These are phyloP conservation scores for Wallacemonas sp. DNA, from an alignment of 208 protist species.

Conservation along the genomic window DNA sequence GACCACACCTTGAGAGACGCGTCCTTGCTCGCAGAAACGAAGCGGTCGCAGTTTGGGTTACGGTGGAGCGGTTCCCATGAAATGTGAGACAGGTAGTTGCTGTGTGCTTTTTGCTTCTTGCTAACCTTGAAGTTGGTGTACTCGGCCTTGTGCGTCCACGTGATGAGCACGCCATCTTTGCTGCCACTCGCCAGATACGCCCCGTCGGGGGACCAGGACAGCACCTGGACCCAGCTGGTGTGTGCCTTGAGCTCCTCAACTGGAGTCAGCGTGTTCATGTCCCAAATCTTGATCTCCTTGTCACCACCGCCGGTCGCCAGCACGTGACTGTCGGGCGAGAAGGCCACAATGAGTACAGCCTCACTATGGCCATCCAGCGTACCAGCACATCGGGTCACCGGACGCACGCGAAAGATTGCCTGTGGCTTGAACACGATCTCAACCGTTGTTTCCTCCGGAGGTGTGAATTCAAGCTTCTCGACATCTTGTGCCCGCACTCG, in stretches of 20 bases:
- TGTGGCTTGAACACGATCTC: slow-evolving; percentile 95
- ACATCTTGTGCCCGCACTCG: slow-evolving; percentile 80
- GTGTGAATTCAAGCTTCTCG: slow-evolving; percentile 71
- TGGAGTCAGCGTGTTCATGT: slow-evolving; percentile 95
- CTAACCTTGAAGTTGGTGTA: slow-evolving; percentile 75
- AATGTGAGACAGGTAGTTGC: slow-evolving; percentile 94
- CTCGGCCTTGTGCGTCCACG: slow-evolving; percentile 91
- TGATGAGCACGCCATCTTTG: slow-evolving; percentile 91
- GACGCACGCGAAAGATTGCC: slow-evolving; percentile 95
- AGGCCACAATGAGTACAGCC: slow-evolving; percentile 92
- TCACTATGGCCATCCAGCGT: slow-evolving; percentile 95
- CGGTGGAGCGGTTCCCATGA: slow-evolving; percentile 97
- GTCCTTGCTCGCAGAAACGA: slow-evolving; percentile 95
- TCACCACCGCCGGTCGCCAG: slow-evolving; percentile 96
- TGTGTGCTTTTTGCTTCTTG: slow-evolving; percentile 91
- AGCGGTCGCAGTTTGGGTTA: slow-evolving; percentile 75
- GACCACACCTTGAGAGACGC: slow-evolving; percentile 92
- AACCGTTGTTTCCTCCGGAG: slow-evolving; percentile 82
- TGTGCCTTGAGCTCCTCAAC: slow-evolving; percentile 91
- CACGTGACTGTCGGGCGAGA: slow-evolving; percentile 94
- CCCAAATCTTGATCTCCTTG: slow-evolving; percentile 97
- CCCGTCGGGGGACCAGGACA: slow-evolving; percentile 96
- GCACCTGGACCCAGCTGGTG: slow-evolving; percentile 95
- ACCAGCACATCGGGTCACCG: slow-evolving; percentile 94
- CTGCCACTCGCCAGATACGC: slow-evolving; percentile 93